Conservation (phyloP, 306 rosid genomes). For the Fagus crenata region DNA sequence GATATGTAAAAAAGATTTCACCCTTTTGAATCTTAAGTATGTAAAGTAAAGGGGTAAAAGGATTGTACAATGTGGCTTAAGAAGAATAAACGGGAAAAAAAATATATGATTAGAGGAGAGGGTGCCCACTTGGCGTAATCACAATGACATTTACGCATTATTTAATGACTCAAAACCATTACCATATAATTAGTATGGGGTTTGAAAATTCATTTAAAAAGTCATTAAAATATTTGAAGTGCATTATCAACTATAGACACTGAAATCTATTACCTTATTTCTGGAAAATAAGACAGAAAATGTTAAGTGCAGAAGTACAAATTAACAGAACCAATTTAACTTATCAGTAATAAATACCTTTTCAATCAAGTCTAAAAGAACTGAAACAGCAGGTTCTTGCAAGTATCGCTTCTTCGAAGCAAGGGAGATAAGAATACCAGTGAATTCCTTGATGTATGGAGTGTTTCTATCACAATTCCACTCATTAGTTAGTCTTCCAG, state of each 20-base stretch:
- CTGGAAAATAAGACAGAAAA: conserved; percentile 1
- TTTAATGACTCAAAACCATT: neutral
- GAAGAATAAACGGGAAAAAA: too few relatives aligned
- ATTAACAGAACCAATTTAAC: conserved; percentile 6
- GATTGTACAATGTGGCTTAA: too few relatives aligned
- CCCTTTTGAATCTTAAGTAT: too few relatives aligned
- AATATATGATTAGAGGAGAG: too few relatives aligned
- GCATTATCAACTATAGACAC: conserved; percentile 3
- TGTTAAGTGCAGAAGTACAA: neutral
- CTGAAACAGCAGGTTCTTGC: conserved; percentile 87
- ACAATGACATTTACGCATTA: neutral
- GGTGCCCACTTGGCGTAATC: too few relatives aligned
- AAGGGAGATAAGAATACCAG: conserved; percentile 54
- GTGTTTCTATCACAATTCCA: conserved; percentile 53
- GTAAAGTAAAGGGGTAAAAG: too few relatives aligned
- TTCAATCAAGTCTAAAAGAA: conserved; percentile 68
- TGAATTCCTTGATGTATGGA: conserved; percentile 60
- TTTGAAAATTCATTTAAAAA: neutral
- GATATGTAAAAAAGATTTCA: too few relatives aligned
- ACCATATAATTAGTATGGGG: neutral
- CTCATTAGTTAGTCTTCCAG: conserved; percentile 69
- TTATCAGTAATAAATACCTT: conserved; percentile 48
- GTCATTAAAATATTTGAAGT: neutral
- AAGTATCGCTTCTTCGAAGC: conserved; percentile 83
- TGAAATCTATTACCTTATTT: neutral